Percentiles rank a stretch among this genome's conserved stretches.
These are phyloP conservation scores for Juglanconis oblonga DNA, from an alignment of 2,329 filamentous ascomycete species.

Conservation along the genomic window DNA sequence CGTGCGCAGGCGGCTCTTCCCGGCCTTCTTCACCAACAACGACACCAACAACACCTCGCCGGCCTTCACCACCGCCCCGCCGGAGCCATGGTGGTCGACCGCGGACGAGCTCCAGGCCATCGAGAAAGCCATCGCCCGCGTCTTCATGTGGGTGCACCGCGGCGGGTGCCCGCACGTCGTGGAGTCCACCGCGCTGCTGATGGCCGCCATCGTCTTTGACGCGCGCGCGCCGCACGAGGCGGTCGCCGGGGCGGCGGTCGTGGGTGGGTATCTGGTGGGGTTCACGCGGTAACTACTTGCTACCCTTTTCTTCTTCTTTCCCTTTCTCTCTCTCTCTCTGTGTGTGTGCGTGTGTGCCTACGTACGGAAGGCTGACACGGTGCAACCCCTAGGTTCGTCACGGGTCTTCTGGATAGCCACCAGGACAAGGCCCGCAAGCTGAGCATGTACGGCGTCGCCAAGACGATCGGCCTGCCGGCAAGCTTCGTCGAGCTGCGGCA, in stretches of 20 bases:
- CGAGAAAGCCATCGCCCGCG: slow-evolving; percentile 51
- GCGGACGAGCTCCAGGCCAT: slow-evolving; percentile 18
- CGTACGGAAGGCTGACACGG: too few species aligned
- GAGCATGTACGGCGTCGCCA: slow-evolving; percentile 71
- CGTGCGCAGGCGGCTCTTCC: slow-evolving; percentile 65
- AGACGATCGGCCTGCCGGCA: slow-evolving; percentile 65
- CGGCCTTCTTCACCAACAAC: slow-evolving; percentile 22
- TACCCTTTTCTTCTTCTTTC: neutral
- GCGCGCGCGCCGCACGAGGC: slow-evolving; percentile 30
- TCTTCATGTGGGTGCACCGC: slow-evolving; percentile 69
- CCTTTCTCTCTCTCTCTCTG: neutral
- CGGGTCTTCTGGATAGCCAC: slow-evolving; percentile 72
- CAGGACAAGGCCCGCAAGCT: slow-evolving; percentile 65
- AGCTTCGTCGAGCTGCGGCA: slow-evolving; percentile 88
- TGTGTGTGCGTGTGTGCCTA: too few species aligned
- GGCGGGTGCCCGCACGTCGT: slow-evolving; percentile 75
- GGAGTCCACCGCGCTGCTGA: slow-evolving; percentile 73
- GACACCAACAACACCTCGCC: neutral
- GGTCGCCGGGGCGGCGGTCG: slow-evolving; percentile 35
- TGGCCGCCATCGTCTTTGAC: slow-evolving; percentile 67
- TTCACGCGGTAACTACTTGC: slow-evolving; percentile 62
- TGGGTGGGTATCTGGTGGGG: slow-evolving; percentile 70
- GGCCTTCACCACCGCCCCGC: slow-evolving; percentile 6
- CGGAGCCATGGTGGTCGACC: slow-evolving; percentile 1
- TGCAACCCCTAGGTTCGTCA: slow-evolving; percentile 62